phyloP scores from a whole-genome alignment of 2,329 filamentous ascomycete genomes.

The Ophiocordyceps camponoti-saundersi region DNA sequence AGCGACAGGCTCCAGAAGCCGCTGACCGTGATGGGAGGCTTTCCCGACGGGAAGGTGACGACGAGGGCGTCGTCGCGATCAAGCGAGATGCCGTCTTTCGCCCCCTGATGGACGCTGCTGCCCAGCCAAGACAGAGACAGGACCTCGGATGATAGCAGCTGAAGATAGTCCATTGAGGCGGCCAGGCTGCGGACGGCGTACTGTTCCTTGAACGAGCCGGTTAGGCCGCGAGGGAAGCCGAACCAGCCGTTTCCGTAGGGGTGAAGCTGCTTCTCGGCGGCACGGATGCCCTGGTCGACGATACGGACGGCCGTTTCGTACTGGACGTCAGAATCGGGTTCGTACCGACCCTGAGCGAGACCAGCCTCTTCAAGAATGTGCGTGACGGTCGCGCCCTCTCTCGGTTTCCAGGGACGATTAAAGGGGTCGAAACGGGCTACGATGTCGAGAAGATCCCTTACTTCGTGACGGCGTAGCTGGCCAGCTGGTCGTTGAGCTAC shows the following conservation, averaged over 20 bases:
- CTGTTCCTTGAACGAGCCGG: neutral
- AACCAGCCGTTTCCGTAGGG: neutral
- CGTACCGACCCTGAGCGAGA: neutral
- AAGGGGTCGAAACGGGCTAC: neutral
- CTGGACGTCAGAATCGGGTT: neutral
- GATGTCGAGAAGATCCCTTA: neutral
- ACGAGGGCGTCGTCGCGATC: slow-evolving; percentile 2
- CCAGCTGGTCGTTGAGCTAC: neutral
- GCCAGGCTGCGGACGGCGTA: neutral
- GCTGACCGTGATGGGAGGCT: slow-evolving; percentile 1
- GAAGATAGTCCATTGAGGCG: neutral
- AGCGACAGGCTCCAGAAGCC: slow-evolving; percentile 12
- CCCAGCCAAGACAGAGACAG: neutral
- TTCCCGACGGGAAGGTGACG: slow-evolving; percentile 3
- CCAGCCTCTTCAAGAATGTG: neutral
- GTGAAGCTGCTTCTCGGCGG: neutral
- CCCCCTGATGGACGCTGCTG: neutral
- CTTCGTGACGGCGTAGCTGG: neutral
- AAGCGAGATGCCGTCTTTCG: neutral
- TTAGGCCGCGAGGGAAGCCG: neutral
- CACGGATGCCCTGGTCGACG: neutral
- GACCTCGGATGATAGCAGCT: neutral
- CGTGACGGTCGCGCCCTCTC: neutral
- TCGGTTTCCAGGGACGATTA: neutral
- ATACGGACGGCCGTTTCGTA: neutral